These are phyloP conservation scores for Calonectria naviculata DNA, from an alignment of 2,329 filamentous ascomycete genomes.

Conservation along the genomic window DNA sequence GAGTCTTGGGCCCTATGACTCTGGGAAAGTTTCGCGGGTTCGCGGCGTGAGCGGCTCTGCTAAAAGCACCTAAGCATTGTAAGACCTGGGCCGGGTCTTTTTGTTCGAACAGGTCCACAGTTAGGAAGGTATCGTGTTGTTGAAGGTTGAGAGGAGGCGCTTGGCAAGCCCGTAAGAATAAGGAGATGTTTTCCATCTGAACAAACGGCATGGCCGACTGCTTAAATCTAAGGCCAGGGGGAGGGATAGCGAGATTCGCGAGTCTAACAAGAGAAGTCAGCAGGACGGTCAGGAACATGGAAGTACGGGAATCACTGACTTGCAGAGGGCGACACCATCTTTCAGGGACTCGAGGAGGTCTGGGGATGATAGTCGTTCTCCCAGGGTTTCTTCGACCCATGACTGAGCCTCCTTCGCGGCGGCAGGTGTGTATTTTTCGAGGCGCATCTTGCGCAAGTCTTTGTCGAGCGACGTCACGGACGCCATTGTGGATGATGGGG, in stretches of 20 bases:
- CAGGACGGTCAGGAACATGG: neutral
- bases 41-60: constrained; percentile 80
- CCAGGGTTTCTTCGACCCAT: constrained; percentile 88
- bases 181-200: constrained; percentile 99
- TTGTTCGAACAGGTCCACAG: constrained; percentile 93
- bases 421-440: constrained; percentile 91
- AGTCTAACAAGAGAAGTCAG: constrained; percentile 65
- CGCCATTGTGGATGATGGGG: constrained; percentile 72
- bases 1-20: constrained; percentile 78
- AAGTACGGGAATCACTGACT: constrained; percentile 62
- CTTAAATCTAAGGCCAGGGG: constrained; percentile 89
- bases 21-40: constrained; percentile 80
- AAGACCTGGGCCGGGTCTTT: constrained; percentile 97
- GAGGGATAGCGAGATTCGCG: constrained; percentile 81
- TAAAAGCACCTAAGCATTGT: constrained; percentile 93
- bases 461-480: constrained; percentile 94
- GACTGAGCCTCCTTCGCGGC: constrained; percentile 85
- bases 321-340: constrained; percentile 93
- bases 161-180: constrained; percentile 92
- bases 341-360: constrained; percentile 90
- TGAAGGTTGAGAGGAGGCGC: constrained; percentile 86
- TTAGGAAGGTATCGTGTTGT: constrained; percentile 95
- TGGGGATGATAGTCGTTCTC: constrained; percentile 75
- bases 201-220: constrained; percentile 96
- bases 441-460: constrained; percentile 92